phyloP scores from a whole-genome alignment of 2,329 filamentous ascomycete species.

The Falciphora oryzae region DNA sequence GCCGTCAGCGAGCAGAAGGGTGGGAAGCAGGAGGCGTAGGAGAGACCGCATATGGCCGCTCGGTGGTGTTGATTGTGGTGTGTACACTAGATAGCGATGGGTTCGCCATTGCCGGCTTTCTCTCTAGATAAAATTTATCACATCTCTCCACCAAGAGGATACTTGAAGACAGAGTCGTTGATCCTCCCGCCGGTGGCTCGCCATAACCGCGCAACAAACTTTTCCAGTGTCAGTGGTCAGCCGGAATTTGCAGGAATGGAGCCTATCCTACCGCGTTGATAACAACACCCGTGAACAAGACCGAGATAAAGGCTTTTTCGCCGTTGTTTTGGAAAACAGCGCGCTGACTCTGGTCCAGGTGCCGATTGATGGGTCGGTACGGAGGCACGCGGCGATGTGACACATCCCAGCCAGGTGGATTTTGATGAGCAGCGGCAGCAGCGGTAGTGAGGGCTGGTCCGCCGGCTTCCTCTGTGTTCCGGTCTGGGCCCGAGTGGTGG shows the following conservation, averaged over 20 bases:
- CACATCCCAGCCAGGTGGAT: constrained; percentile 18
- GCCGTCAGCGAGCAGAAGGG: not conserved
- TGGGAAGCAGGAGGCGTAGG: not conserved
- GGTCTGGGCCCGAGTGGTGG: constrained; percentile 11
- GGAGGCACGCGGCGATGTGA: constrained; percentile 19
- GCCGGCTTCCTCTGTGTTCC: constrained; percentile 22
- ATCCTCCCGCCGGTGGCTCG: constrained; percentile 40
- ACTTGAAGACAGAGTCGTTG: constrained; percentile 41
- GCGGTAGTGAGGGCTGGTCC: constrained; percentile 14
- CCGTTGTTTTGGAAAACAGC: constrained; percentile 15
- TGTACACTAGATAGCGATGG: not conserved
- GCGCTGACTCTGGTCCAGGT: constrained; percentile 16
- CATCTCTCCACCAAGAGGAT: constrained; percentile 49
- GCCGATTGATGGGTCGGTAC: constrained; percentile 18
- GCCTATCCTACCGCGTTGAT: constrained; percentile 14
- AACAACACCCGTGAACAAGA: constrained; percentile 21
- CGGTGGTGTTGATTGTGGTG: not conserved
- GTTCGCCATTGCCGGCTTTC: not conserved
- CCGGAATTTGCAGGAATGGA: not conserved
- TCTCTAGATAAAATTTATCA: not conserved
- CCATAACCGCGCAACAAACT: constrained; percentile 33
- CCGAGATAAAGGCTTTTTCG: constrained; percentile 18
- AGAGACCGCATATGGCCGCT: not conserved
- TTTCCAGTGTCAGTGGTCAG: not conserved
- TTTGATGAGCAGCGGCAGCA: constrained; percentile 14